Evolutionary conservation across 129 eudicot species (phyloP).

Genomic region (Solidago caesia): DNA sequence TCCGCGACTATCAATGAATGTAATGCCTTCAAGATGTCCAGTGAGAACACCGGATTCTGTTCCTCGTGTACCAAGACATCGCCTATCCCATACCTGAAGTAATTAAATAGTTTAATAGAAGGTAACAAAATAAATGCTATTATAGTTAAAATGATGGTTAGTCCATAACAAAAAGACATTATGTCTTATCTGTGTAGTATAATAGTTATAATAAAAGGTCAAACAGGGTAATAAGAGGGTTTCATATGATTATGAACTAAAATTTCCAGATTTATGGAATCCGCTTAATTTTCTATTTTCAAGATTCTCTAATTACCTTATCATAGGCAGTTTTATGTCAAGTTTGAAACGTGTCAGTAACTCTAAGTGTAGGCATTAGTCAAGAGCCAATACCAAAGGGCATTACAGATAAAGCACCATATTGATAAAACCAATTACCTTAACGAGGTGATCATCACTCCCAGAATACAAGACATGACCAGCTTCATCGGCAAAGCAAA

Average conservation of each 20-base stretch:
- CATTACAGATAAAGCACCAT: not conserved
- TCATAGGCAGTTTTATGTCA: too few species aligned
- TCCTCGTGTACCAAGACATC: constrained; percentile 64
- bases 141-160: too few species aligned
- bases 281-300: too few species aligned
- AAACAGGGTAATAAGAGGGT: too few species aligned
- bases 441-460: constrained; percentile 80
- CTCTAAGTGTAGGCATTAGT: not conserved
- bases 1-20: constrained; percentile 82
- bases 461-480: constrained; percentile 86
- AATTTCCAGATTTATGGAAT: too few species aligned
- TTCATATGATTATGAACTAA: too few species aligned
- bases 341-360: too few species aligned
- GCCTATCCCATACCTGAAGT: constrained; percentile 93
- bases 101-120: not conserved
- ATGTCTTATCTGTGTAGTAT: too few species aligned
- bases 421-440: constrained; percentile 38
- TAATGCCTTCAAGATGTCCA: constrained; percentile 95
- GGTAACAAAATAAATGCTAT: too few species aligned
- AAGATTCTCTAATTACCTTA: too few species aligned
- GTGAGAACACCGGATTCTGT: constrained; percentile 67
- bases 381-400: constrained; percentile 5
- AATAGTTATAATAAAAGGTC: too few species aligned
- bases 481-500: constrained; percentile 85
- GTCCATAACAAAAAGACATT: too few species aligned